Percentiles rank a stretch among this genome's conserved stretches.
These are phyloP conservation scores for Thraustotheca clavata DNA, from an alignment of 352 stramenopile genomes.

Conservation along the genomic window DNA sequence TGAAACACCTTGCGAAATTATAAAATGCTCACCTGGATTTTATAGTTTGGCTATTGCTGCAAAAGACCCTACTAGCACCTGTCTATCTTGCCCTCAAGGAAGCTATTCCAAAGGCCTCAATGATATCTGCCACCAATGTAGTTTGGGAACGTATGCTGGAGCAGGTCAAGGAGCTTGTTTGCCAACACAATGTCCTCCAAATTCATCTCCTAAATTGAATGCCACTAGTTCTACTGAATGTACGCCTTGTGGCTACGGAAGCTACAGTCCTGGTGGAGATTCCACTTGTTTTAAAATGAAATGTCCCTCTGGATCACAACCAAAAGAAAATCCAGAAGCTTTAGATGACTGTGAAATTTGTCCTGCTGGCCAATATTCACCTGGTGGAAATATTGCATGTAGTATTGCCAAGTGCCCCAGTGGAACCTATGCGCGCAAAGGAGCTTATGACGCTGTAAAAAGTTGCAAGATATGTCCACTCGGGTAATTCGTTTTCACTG, in stretches of 20 bases:
- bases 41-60: conserved; percentile 24
- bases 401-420: conserved; percentile 26
- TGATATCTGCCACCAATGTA: conserved; percentile 10
- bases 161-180: background rate
- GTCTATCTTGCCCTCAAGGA: conserved; percentile 27
- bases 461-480: conserved; percentile 29
- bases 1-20: conserved; percentile 26
- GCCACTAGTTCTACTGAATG: background rate
- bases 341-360: conserved; percentile 18
- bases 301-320: conserved; percentile 27
- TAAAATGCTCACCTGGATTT: conserved; percentile 29
- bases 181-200: background rate
- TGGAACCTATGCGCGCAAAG: conserved; percentile 27
- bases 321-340: conserved; percentile 10
- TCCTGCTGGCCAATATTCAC: conserved; percentile 30
- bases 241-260: background rate
- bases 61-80: conserved; percentile 27
- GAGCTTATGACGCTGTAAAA: conserved; percentile 26
- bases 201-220: background rate
- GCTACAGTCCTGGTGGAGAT: background rate
- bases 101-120: conserved; percentile 24
- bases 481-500: conserved; percentile 26
- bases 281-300: conserved; percentile 25
- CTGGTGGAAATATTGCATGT: conserved; percentile 26
- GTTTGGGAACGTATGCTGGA: background rate